phyloP scores from a whole-genome alignment of 257 asterid species.

The Solanum etuberosum region DNA sequence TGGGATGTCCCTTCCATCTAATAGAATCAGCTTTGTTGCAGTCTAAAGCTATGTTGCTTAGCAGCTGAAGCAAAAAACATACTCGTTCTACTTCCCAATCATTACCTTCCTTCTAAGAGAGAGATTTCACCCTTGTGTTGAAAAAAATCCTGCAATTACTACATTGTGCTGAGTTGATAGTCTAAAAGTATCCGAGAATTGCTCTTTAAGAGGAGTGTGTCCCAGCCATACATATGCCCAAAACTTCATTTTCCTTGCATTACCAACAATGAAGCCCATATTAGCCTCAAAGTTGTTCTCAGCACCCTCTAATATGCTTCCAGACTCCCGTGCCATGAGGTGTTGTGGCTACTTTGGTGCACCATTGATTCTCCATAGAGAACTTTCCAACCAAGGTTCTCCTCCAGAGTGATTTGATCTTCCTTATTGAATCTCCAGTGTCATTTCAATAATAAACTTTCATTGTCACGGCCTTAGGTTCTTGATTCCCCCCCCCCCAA shows the following conservation, averaged over 20 bases:
- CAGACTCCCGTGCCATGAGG: not conserved
- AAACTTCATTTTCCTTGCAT: not conserved
- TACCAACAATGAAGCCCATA: not conserved
- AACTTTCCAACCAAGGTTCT: not conserved
- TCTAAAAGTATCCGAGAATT: not conserved
- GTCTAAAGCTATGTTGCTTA: not conserved
- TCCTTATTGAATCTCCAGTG: not conserved
- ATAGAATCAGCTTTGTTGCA: not conserved
- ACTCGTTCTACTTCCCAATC: not conserved
- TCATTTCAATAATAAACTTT: not conserved
- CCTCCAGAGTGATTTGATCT: not conserved
- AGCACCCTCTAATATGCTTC: not conserved
- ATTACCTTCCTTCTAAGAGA: not conserved
- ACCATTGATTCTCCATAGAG: not conserved
- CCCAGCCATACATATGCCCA: not conserved
- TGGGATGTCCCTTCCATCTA: not conserved
- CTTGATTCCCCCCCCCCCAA: not conserved
- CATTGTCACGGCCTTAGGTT: not conserved
- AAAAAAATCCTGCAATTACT: not conserved
- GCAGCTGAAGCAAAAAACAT: not conserved
- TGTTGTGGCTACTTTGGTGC: not conserved
- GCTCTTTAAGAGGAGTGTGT: not conserved
- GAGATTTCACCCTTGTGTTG: not conserved
- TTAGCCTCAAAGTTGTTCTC: not conserved
- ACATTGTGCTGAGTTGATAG: not conserved